Conservation (phyloP, 441 rosid genomes). For the Adansonia madagascariensis region DNA sequence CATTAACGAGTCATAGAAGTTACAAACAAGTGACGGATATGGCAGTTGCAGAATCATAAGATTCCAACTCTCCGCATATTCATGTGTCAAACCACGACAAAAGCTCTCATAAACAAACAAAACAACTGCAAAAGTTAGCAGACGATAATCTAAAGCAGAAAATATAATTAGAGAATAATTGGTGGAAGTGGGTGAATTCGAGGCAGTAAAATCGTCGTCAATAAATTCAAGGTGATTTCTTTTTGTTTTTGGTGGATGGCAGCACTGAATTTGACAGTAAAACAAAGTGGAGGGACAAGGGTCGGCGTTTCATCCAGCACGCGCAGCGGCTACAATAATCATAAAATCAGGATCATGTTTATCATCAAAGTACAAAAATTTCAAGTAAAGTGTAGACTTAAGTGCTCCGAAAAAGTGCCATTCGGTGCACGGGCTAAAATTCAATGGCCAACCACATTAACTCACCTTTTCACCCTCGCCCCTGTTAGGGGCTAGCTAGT, state of each 20-base stretch:
- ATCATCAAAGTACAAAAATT: neutral
- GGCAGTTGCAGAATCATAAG: neutral
- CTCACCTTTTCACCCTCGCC: conserved; percentile 27
- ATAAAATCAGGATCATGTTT: conserved; percentile 12
- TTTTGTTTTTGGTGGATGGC: neutral
- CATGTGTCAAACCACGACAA: conserved; percentile 5
- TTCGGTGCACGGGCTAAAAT: conserved; percentile 35
- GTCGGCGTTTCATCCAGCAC: conserved; percentile 32
- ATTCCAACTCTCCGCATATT: conserved; percentile 19
- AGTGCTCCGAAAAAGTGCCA: conserved; percentile 35
- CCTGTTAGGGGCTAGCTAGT: neutral
- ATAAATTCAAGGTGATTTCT: neutral
- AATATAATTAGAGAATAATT: conserved; percentile 16
- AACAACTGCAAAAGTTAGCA: conserved; percentile 15
- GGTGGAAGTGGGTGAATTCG: neutral
- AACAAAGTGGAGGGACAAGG: conserved; percentile 27
- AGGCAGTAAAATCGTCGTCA: conserved; percentile 17
- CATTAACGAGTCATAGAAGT: neutral
- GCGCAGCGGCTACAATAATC: conserved; percentile 36
- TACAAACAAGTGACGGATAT: neutral
- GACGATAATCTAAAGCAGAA: conserved; percentile 2
- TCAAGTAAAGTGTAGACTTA: conserved; percentile 17
- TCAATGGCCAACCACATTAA: conserved; percentile 40
- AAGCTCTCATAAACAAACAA: conserved; percentile 18
- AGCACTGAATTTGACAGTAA: conserved; percentile 17